A percentile compares a stretch with the other conserved stretches of the same genome.
Evolutionary conservation across 768 basidiomycete species (phyloP).

Genomic region (Rhizopogon sp.): DNA sequence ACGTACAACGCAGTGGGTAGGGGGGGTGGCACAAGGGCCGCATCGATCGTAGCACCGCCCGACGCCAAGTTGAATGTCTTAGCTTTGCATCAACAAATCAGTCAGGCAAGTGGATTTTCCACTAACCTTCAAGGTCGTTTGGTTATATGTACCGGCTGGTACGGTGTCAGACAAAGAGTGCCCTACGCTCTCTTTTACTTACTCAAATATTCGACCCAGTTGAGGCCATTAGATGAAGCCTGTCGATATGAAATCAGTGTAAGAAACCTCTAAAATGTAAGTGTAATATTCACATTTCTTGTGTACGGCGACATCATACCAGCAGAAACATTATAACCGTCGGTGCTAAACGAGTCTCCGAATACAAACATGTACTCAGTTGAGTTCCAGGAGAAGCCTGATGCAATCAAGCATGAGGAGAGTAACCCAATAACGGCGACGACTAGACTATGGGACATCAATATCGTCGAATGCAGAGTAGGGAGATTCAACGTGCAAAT

Average conservation of each 20-base stretch:
- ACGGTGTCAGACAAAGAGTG: conserved; percentile 1
- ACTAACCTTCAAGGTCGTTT: conserved; percentile 44
- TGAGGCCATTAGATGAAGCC: conserved; percentile 59
- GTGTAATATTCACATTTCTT: conserved; percentile 37
- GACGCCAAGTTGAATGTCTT: conserved; percentile 65
- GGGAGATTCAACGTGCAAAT: not conserved
- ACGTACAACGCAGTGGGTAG: conserved; percentile 46
- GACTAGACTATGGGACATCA: conserved; percentile 1
- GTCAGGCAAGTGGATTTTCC: not conserved
- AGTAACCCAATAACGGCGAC: conserved; percentile 3
- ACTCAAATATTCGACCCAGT: conserved; percentile 57
- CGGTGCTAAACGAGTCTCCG: conserved; percentile 52
- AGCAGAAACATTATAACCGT: conserved; percentile 50
- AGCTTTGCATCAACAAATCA: not conserved
- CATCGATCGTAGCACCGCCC: conserved; percentile 63
- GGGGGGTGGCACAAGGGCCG: conserved; percentile 50
- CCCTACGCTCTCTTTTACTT: conserved; percentile 2
- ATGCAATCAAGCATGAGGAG: conserved; percentile 4
- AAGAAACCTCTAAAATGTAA: not conserved
- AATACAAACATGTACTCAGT: conserved; percentile 56
- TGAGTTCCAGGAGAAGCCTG: conserved; percentile 40
- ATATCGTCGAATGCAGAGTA: conserved; percentile 7
- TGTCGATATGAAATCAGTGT: conserved; percentile 16
- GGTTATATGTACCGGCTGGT: conserved; percentile 48
- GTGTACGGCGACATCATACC: conserved; percentile 49